Evolutionary conservation across 2,329 filamentous ascomycete species (phyloP), one percentile per base, ranked within the genome.

Genomic region (Sporothrix pallida): DNA sequence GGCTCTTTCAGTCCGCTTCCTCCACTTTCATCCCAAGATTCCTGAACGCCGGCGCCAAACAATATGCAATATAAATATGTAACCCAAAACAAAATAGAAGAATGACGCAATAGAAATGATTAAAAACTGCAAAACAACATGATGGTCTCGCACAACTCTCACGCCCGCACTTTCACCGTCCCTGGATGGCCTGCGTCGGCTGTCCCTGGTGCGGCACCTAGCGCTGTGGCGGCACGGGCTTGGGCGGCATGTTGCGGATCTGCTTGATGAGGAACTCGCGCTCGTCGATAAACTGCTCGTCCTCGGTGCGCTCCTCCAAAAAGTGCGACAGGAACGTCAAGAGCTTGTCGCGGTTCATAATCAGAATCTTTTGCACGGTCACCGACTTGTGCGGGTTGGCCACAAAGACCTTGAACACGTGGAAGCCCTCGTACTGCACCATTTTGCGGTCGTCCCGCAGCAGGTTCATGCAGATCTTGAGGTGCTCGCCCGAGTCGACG

Each of bases 341-440:
- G 20, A 99, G 87, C 79, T 95, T 93, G 76, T 98, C 95, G 74
- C 95, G 90, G 81, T 99, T 99, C 89, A 97, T 98, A 78, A 98
- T 91, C 76, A 99, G 85, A 79, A 99, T 97, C 81, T 95, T 93
- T 81, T 97, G 94, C 68, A 99, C 96, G 48, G 95, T 93, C 75
- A 95, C 87, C n/a, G 94, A 97, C 84, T 99, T 99, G 85, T 98
- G 95, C 8, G 96, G 96, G 81, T 99, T 99, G 75, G 96, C 96
- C 72, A 98, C 96, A 83, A 99, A 99, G 76, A 99, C 95, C 86
- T 99, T 99, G 88, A 99, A 99, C 58, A 99, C 95, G 81, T 99
- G 96, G 82, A 99, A 99, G 8, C 95, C 96, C 82, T 99, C 96
- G 81, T 99, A 99, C 83, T 98, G 96, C 75, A 99, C 96, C 95